phyloP scores from a whole-genome alignment of 306 rosid genomes.

The apple (Malus domestica) region DNA sequence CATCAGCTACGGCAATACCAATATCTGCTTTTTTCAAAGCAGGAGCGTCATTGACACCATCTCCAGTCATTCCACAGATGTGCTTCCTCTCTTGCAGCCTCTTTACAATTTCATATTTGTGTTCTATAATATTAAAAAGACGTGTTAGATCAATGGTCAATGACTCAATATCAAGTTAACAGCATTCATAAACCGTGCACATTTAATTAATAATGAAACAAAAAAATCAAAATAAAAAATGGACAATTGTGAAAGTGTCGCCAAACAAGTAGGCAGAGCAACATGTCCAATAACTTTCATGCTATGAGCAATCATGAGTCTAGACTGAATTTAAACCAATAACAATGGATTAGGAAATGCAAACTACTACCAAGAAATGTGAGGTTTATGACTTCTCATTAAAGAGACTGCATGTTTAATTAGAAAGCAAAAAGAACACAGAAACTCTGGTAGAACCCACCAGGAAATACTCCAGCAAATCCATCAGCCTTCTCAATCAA shows the following conservation, averaged over 20 bases:
- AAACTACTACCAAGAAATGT: neutral
- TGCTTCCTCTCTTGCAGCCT: constrained; percentile 91
- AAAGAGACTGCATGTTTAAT: neutral
- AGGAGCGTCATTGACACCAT: constrained; percentile 98
- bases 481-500: constrained; percentile 99
- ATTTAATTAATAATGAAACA: neutral
- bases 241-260: neutral
- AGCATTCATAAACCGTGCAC: neutral
- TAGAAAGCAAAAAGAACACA: neutral
- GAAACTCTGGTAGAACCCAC: constrained; percentile 29
- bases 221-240: neutral
- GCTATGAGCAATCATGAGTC: neutral
- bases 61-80: constrained; percentile 99
- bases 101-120: constrained; percentile 96
- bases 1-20: constrained; percentile 98
- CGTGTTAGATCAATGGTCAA: constrained; percentile 13
- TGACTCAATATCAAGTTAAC: neutral
- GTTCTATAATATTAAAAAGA: constrained; percentile 47
- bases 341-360: neutral
- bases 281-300: neutral
- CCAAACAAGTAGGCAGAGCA: neutral
- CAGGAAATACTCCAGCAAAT: constrained; percentile 99
- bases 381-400: neutral
- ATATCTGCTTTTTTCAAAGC: constrained; percentile 94
- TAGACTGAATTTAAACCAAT: neutral